Base-by-base conservation (phyloP, 257 asterid genomes). In the Hygrophila difformis region DNA sequence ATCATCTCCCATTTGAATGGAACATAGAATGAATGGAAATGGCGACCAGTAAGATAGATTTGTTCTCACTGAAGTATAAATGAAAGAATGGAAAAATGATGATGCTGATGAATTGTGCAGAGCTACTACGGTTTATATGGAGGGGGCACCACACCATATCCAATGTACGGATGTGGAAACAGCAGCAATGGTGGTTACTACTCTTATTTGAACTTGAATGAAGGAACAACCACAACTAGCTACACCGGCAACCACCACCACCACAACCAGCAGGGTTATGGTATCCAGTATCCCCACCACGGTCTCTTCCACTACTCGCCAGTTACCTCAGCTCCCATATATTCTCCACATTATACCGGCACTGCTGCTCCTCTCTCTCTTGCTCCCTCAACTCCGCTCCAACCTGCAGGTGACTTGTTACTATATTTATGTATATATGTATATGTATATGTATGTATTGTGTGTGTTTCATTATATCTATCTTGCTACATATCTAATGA, bases 41-140 rank as follows among this genome's bases (percentile, higher is more conserved):
- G n/a, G n/a, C n/a, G n/a, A n/a, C n/a, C n/a, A n/a, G n/a, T n/a
- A n/a, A n/a, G n/a, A n/a, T n/a, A n/a, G n/a, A n/a, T n/a, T n/a
- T n/a, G n/a, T n/a, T n/a, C n/a, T n/a, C n/a, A n/a, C n/a, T n/a
- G n/a, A n/a, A n/a, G n/a, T n/a, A n/a, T n/a, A n/a, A n/a, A n/a
- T n/a, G n/a, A n/a, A n/a, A n/a, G n/a, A n/a, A n/a, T n/a, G n/a
- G n/a, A n/a, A n/a, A n/a, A 24, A 24, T 24, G 29, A 24, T 24
- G 29, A 18, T 33, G 12, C 6, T 1, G 12, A 0, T 19, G 2
- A 37, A 3, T 13, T 33, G 35, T 49, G 18, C 62, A 84, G 96
- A 78, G 72, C 67, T 86, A 86, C 76, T 87, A 87, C 51, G 77
- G 82, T 12, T 23, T 82, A 59, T 82, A 82, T 53, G 94, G 94